These are phyloP conservation scores for Penicillium sp. DNA, from an alignment of 2,329 filamentous ascomycete species.

Conservation along the genomic window DNA sequence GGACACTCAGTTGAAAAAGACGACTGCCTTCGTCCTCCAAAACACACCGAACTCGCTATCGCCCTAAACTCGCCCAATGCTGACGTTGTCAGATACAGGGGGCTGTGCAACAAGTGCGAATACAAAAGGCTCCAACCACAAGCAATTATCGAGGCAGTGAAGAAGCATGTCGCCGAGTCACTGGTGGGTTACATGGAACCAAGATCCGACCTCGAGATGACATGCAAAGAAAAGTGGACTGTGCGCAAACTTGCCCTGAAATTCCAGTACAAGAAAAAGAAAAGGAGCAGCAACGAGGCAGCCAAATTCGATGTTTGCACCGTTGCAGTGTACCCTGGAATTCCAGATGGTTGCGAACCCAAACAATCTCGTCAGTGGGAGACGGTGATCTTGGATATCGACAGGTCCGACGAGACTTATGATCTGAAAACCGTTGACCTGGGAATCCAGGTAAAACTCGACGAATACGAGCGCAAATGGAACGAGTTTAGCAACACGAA, in stretches of 20 bases:
- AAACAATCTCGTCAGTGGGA: no score
- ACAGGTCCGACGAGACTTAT: not conserved
- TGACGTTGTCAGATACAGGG: not conserved
- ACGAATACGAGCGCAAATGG: not conserved
- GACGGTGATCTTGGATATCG: not conserved
- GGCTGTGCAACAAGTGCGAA: slow-evolving; percentile 7
- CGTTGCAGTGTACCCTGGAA: no score
- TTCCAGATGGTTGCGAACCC: no score
- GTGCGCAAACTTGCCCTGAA: no score
- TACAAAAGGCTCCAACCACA: not conserved
- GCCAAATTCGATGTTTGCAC: no score
- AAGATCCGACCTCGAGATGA: no score
- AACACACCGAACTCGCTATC: not conserved
- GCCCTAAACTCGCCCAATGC: not conserved
- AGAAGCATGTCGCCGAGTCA: not conserved
- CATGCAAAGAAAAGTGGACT: no score
- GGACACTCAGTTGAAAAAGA: slow-evolving; percentile 7
- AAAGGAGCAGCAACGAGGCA: no score
- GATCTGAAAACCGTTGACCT: not conserved
- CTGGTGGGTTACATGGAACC: not conserved
- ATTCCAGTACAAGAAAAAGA: no score
- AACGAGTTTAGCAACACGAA: not conserved
- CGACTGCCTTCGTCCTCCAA: slow-evolving; percentile 9
- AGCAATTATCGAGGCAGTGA: not conserved
- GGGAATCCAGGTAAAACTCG: not conserved